These are phyloP conservation scores for Prunus mongolica DNA, from an alignment of 306 rosid genomes.

Conservation along the genomic window DNA sequence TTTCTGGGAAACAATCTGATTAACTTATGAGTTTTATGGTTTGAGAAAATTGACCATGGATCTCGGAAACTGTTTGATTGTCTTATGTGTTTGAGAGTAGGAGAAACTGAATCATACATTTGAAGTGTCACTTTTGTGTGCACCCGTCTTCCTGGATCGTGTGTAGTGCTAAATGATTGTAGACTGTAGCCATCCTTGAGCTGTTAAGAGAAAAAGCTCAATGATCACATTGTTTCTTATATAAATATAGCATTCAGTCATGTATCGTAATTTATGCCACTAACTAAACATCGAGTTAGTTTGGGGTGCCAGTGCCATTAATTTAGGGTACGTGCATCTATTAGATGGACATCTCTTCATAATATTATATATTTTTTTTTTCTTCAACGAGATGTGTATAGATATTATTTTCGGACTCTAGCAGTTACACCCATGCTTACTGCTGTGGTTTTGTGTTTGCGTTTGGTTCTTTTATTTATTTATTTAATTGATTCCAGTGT, in stretches of 20 bases:
- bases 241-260: background rate
- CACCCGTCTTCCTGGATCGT: background rate
- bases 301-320: background rate
- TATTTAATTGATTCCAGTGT: conserved; percentile 27
- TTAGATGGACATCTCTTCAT: background rate
- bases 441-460: conserved; percentile 12
- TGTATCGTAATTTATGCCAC: background rate
- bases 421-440: conserved; percentile 10
- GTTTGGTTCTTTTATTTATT: background rate
- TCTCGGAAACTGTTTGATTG: background rate
- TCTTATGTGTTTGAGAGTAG: background rate
- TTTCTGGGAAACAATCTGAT: background rate
- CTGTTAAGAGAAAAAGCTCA: background rate
- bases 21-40: background rate
- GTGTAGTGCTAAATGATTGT: background rate
- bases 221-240: background rate
- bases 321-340: background rate
- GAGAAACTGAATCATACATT: background rate
- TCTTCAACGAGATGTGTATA: background rate
- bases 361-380: too few species aligned
- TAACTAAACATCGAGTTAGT: background rate
- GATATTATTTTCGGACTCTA: background rate
- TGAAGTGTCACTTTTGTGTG: background rate
- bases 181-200: background rate
- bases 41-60: background rate